Base-by-base conservation (phyloP, 2,329 filamentous ascomycete genomes). In the Lithohypha guttulata region DNA sequence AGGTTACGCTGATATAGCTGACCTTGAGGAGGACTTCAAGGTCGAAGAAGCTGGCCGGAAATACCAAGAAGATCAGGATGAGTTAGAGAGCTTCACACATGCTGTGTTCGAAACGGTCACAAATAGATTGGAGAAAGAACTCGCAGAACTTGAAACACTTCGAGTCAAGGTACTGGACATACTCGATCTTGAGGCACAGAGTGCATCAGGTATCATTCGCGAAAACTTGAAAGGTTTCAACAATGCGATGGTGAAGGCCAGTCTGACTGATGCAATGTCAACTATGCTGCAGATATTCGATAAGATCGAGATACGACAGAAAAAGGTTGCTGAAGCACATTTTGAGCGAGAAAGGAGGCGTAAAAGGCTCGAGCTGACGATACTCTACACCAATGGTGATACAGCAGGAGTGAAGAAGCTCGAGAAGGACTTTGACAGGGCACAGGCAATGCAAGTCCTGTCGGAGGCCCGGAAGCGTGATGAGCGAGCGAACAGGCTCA, bases 1-100 rank as follows among this genome's bases (percentile, higher is more conserved):
- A 30, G 70, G 69, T 0, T 75, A 75, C 51, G 69, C 69, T 9
- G 70, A 75, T 34, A 71, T 75, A 48, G 66, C 65, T 25, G 60
- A 61, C 11, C 56, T 75, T 7, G 71, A 75, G 49, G 64, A 69
- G 34, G 69, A 73, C 20, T 72, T 72, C 47, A 70, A 70, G 42
- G 62, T 68, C 39, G 61, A 60, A 7, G 71, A 75, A 51, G 63
- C 63, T 31, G 61, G 64, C 21, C 57, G 60, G 26, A 69, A 70
- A 46, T 61, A 68, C n/a, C 61, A 67, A 30, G 70, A 74, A 53
- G 70, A 72, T 43, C 59, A 66, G 28, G 59, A 59, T 8, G 70
- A 74, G 49, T 64, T 71, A 29, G 63, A 70, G 17, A 59, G 57
- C 34, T 75, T 70, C 44, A 62, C 69, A 8, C 54, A 58, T 1